Evolutionary conservation across 2,329 filamentous ascomycete genomes (phyloP).

Genomic region (Cyphellophora attinorum): DNA sequence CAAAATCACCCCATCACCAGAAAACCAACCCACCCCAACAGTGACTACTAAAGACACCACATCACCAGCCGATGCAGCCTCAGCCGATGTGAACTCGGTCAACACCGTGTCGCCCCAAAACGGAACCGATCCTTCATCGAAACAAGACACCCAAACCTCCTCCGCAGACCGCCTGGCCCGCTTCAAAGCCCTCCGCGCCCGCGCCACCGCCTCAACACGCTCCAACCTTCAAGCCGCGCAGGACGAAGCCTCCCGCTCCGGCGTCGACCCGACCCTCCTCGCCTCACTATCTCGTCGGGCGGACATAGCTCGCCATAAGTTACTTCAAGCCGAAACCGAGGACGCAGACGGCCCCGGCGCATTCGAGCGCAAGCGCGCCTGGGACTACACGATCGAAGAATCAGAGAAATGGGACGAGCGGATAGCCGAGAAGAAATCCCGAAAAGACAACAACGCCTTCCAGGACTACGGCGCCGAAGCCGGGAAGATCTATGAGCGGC

Average conservation of each 20-base stretch:
- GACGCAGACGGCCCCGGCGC: constrained; percentile 54
- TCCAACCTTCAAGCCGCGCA: constrained; percentile 77
- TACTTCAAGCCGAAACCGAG: constrained; percentile 84
- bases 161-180: constrained; percentile 16
- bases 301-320: constrained; percentile 81
- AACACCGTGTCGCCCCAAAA: too few relatives aligned
- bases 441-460: constrained; percentile 80
- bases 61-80: not conserved
- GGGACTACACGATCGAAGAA: constrained; percentile 98
- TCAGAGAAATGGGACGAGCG: constrained; percentile 89
- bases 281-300: constrained; percentile 73
- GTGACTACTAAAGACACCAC: too few relatives aligned
- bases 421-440: constrained; percentile 71
- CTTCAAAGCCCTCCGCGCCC: constrained; percentile 18
- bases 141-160: not conserved
- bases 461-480: constrained; percentile 81
- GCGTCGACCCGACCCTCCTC: constrained; percentile 67
- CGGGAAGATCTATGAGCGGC: constrained; percentile 86
- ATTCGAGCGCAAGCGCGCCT: constrained; percentile 94
- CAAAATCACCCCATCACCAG: constrained; percentile 10
- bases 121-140: too few relatives aligned
- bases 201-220: constrained; percentile 42
- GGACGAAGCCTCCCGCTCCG: constrained; percentile 68
- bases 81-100: too few relatives aligned
- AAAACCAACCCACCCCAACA: too few relatives aligned